These are phyloP conservation scores for Cyclocybe aegerita DNA, from an alignment of 768 basidiomycete species.

Conservation along the genomic window DNA sequence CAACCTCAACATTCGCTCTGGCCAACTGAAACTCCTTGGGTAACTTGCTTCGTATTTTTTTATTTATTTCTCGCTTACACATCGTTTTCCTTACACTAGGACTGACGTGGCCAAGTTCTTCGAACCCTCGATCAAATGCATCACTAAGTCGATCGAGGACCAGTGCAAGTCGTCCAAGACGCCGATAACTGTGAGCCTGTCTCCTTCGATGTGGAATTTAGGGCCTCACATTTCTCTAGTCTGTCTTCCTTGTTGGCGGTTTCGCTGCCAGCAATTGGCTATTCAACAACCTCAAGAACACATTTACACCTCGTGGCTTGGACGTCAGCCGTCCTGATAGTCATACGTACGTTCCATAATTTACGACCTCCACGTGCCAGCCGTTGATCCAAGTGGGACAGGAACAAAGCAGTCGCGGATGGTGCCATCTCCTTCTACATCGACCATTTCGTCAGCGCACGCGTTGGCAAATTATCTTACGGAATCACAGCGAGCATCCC, in stretches of 20 bases:
- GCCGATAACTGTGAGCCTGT: slow-evolving; percentile 28
- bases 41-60: slow-evolving; percentile 6
- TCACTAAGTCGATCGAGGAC: slow-evolving; percentile 24
- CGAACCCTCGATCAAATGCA: slow-evolving; percentile 29
- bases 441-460: slow-evolving; percentile 18
- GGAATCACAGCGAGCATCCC: slow-evolving; percentile 21
- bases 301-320: slow-evolving; percentile 32
- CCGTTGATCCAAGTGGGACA: neutral
- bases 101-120: slow-evolving; percentile 31
- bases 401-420: slow-evolving; percentile 25
- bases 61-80: neutral
- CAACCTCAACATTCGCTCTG: slow-evolving; percentile 38
- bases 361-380: too few relatives aligned
- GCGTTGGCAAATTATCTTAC: slow-evolving; percentile 20
- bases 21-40: slow-evolving; percentile 43
- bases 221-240: slow-evolving; percentile 19
- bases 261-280: slow-evolving; percentile 55
- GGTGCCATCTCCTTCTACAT: slow-evolving; percentile 23
- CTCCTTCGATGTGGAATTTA: neutral
- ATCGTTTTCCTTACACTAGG: slow-evolving; percentile 9
- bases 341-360: slow-evolving; percentile 39
- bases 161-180: slow-evolving; percentile 21
- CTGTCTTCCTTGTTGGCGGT: slow-evolving; percentile 49
- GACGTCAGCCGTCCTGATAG: slow-evolving; percentile 45
- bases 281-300: slow-evolving; percentile 35